A percentile compares a stretch with the other conserved stretches of the same genome.
Evolutionary conservation across 2,329 filamentous ascomycete species (phyloP).

Genomic region (Colletotrichum kahawae): DNA sequence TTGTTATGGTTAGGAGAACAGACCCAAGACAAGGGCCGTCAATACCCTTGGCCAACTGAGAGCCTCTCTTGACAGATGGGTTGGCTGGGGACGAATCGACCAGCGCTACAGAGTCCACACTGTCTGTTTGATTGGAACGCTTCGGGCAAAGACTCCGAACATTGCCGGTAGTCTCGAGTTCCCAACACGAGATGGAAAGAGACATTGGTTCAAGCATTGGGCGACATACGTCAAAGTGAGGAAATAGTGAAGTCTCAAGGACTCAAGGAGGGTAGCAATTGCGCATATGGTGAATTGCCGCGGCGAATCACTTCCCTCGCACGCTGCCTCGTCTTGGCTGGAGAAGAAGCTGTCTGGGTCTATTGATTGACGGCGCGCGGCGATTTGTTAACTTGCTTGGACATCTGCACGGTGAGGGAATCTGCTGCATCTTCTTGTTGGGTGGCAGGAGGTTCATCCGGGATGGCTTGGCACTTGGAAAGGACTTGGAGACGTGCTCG

Average conservation of each 20-base stretch:
- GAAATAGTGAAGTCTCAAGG: background rate
- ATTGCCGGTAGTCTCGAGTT: background rate
- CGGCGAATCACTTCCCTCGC: background rate
- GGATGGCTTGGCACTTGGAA: background rate
- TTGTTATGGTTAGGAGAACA: background rate
- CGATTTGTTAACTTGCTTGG: background rate
- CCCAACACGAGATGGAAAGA: background rate
- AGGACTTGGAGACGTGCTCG: background rate
- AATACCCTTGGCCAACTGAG: background rate
- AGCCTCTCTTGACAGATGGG: background rate
- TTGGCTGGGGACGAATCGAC: background rate
- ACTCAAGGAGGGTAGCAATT: background rate
- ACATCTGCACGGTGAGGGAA: background rate
- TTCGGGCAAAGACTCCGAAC: slow-evolving; percentile 3
- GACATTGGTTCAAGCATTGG: background rate
- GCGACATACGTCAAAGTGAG: slow-evolving; percentile 8
- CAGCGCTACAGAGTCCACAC: background rate
- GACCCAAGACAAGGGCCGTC: background rate
- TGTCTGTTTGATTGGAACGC: slow-evolving; percentile 8
- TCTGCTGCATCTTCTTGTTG: background rate
- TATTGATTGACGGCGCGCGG: background rate
- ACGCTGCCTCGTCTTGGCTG: background rate
- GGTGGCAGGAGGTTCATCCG: background rate
- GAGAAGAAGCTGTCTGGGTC: background rate
- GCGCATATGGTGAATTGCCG: background rate